Base-by-base conservation (phyloP, 2,329 filamentous ascomycete species). In the Lasiodiplodia sp. region DNA sequence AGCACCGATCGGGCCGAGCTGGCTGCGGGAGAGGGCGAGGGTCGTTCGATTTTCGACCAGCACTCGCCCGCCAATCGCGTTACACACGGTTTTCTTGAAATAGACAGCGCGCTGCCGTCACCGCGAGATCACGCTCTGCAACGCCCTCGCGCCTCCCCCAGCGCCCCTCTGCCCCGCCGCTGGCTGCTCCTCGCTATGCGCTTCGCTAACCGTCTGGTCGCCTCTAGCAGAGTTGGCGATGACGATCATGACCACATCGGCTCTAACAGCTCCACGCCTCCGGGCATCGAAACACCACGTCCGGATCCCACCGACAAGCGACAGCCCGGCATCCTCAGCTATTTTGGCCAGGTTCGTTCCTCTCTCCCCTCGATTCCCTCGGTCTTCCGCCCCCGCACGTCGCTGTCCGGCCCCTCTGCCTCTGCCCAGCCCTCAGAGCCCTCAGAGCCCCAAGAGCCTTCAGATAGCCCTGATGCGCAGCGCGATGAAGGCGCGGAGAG, bases 271-370 rank as follows among this genome's bases (percentile, higher is more conserved):
- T 94, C 92, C 66, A 96, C 94, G 75, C 92, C 94, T 77, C 96
- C 94, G 74, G 94, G 94, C 77, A 89, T 97, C 80, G 92, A 93
- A 73, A 99, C 96, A 71, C 96, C 96, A 74, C 92, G 94, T 77
- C 96, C 96, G 73, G 95, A 98, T 82, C 91, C 92, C 72, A 91
- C 92, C 78, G 96, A 99, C 85, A 97, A 97, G 84, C 92, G 96
- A 83, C 86, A 97, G 79, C 96, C 96, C 74, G 93, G 94, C 80
- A 91, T 96, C 87, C 88, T 90, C 81, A 96, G 91, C 86, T 97
- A 96, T 87, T 97, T 98, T 88, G 92, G 91, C 85, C 96, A 99
- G 95, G 96, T 99, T 97, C 91, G 96, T 97, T 88, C 88, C 73
- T 80, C 79, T 76, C 86, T 89, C 88, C 66, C 66, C 37, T 65